Base-by-base conservation (phyloP, 78 protist species). In the Carpediemonas membranifera region DNA sequence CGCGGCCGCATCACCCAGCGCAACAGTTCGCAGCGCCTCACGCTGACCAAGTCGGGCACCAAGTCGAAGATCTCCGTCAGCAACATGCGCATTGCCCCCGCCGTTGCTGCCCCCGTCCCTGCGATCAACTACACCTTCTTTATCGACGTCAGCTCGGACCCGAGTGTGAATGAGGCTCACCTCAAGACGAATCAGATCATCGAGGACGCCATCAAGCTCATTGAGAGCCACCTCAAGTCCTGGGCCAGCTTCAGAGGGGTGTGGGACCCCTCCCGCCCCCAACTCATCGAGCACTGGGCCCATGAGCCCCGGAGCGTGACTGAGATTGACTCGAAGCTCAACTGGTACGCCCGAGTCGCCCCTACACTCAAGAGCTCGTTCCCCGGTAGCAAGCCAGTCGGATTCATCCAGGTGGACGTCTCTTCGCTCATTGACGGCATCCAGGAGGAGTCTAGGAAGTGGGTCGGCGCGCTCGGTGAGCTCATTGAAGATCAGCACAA, bases 401-500 rank as follows among this genome's bases (percentile, higher is more conserved):
- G 63, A 60, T 86, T 86, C 44, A 18, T 86, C 24, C 53, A 65
- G 18, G n/a, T 81, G 28, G 1, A 58, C 27, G 15, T 35, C 52
- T 28, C 25, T 24, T 69, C 77, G 31, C 76, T 86, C 30, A 11
- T 54, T 13, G 30, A 11, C 3, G 73, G 25, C 33, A 67, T 86
- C 41, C 5, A 27, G 28, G 2, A 31, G 1, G 82, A 64, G 31
- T 80, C 79, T 24, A 0, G 7, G 25, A 7, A 41, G 28, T 78
- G 86, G 86, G 36, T 74, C 43, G 11, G 27, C 30, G 31, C 35
- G 24, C 60, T 77, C 28, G 84, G 84, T 33, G 24, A 39, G 57
- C n/a, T n/a, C n/a, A n/a, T n/a, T n/a, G n/a, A n/a, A n/a, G n/a
- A n/a, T n/a, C n/a, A n/a, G n/a, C n/a, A n/a, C n/a, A n/a, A n/a